These are phyloP conservation scores for Terfezia claveryi DNA, from an alignment of 495 filamentous ascomycete genomes.

Conservation along the genomic window DNA sequence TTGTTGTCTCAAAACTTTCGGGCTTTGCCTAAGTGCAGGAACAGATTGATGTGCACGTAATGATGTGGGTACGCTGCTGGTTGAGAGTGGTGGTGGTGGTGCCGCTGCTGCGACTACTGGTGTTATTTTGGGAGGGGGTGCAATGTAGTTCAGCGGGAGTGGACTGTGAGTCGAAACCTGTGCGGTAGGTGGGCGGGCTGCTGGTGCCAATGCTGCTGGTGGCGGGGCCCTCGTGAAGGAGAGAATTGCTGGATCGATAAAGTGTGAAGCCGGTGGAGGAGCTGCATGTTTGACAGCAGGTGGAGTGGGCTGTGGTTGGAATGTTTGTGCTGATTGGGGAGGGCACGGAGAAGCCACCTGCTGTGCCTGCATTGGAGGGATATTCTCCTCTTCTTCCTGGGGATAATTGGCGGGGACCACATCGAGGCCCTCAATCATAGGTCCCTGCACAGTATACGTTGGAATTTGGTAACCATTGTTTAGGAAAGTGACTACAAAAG, in stretches of 20 bases:
- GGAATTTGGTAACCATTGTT: slow-evolving; percentile 23
- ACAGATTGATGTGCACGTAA: background rate
- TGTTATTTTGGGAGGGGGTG: no score
- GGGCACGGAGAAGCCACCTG: slow-evolving; percentile 11
- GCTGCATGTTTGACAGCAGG: slow-evolving; percentile 1
- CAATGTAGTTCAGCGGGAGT: no score
- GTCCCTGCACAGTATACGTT: slow-evolving; percentile 31
- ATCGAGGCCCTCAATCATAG: slow-evolving; percentile 36
- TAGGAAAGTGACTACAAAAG: slow-evolving; percentile 11
- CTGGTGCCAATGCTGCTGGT: background rate
- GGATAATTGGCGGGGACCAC: slow-evolving; percentile 14
- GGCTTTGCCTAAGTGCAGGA: background rate
- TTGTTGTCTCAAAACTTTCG: background rate
- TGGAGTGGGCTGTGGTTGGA: slow-evolving; percentile 1
- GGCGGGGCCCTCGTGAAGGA: slow-evolving; percentile 14
- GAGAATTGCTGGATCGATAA: slow-evolving; percentile 34
- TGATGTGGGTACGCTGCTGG: background rate
- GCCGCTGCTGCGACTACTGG: background rate
- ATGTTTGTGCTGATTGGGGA: slow-evolving; percentile 3
- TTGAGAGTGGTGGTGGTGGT: background rate
- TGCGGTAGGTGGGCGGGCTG: background rate
- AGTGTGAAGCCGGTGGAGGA: slow-evolving; percentile 14
- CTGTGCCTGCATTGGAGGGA: slow-evolving; percentile 16
- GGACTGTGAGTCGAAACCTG: background rate
- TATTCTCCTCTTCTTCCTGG: background rate